A percentile compares a stretch with the other conserved stretches of the same genome.
Conservation (phyloP, 441 rosid species). For the Arabidopsis lyrata region DNA sequence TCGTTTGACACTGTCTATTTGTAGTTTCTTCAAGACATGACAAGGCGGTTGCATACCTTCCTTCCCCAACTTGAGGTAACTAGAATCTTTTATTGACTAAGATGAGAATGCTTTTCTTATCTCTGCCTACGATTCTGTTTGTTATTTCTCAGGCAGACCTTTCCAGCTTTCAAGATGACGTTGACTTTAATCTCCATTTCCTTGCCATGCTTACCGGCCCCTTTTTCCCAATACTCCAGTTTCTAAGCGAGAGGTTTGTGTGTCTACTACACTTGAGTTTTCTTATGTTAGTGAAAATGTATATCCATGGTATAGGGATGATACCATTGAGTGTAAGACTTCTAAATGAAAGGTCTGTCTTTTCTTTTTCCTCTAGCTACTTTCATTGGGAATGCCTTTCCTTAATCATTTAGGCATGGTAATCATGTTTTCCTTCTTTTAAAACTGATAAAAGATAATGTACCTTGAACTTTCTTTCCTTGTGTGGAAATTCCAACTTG, state of each 20-base stretch:
- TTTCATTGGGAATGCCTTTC: background rate
- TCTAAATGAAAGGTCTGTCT: background rate
- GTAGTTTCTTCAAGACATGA: conserved; percentile 88
- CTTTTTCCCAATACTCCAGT: conserved; percentile 75
- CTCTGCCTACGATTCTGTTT: conserved; percentile 10
- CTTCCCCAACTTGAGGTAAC: conserved; percentile 93
- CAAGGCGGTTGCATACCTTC: conserved; percentile 68
- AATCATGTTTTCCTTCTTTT: background rate
- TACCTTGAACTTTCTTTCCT: background rate
- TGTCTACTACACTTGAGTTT: conserved; percentile 11
- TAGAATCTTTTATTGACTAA: conserved; percentile 27
- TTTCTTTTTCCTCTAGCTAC: background rate
- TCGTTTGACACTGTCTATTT: conserved; percentile 56
- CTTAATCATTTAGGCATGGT: background rate
- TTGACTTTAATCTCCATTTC: conserved; percentile 68
- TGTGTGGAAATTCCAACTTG: background rate
- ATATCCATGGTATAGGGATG: conserved; percentile 2
- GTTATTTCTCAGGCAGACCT: conserved; percentile 64
- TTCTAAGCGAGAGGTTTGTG: conserved; percentile 77
- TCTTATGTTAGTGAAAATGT: background rate
- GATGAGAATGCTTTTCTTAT: conserved; percentile 7
- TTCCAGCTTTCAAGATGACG: conserved; percentile 62
- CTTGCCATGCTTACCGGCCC: conserved; percentile 89
- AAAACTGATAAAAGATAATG: background rate
- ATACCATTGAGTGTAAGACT: background rate